Evolutionary conservation across 2,329 filamentous ascomycete genomes (phyloP), one percentile per base, ranked within the genome.

Genomic region (Monosporascus ibericus): DNA sequence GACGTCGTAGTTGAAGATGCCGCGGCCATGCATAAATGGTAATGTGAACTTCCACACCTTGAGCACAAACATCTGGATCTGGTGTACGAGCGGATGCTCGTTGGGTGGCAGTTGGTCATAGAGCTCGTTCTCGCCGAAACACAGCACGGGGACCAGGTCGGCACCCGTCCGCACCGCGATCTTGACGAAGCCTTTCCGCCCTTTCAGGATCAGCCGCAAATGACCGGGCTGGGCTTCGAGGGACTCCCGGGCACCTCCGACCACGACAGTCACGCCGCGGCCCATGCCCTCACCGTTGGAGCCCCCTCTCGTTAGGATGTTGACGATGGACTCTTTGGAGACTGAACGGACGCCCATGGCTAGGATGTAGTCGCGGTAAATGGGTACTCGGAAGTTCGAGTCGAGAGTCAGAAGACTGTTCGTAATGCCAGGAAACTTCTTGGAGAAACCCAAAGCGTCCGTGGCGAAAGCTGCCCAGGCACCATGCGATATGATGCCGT

Each of bases 1-100:
- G 15, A 96, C 90, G 68, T 99, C 94, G 67, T 99, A 97, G 70
- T 99, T 99, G 73, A 97, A 96, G 40, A 97, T 86, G 14, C 92
- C 92, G 25, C 92, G 76, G 3, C 92, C 92, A 68, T 96, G 91
- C 63, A 96, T 87, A 27, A 95, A 80, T 1, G 94, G 92, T 11
- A 97, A 79, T 0, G 94, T 97, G 64, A 96, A 99, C 49, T 95
- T 95, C 76, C 95, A 84, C 6, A 87, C 75, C 60, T 87, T 88
- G 71, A 97, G 92, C 52, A 95, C 75, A 27, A 91, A 73, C 74
- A 96, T 84, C 72, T 99, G 94, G 38, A 88, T 71, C 65, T 83
- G 85, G 73, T 92, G 88, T 51, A 97, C 82, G 54, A 82, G 75
- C 1, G 92, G 91, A 65, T 96, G 90, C 34, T 82, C 79, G 56